Evolutionary conservation across 306 rosid genomes (phyloP).

Genomic region (Dryas alaskensis): DNA sequence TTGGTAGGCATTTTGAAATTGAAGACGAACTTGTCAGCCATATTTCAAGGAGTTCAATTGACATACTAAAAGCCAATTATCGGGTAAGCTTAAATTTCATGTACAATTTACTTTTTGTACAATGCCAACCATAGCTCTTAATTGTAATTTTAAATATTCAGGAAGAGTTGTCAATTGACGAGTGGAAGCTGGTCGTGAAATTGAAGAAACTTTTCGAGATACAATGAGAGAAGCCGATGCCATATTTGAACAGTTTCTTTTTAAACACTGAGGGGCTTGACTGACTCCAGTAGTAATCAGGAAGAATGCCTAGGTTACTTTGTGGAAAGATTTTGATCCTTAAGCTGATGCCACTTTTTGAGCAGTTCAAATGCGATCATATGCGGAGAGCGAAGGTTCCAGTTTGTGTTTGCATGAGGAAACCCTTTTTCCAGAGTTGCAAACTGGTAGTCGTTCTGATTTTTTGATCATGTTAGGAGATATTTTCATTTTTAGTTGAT

Average conservation of each 20-base stretch:
- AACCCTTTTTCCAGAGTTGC: not conserved
- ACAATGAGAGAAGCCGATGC: conserved; percentile 39
- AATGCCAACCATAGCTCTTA: not conserved
- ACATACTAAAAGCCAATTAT: conserved; percentile 71
- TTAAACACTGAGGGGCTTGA: not conserved
- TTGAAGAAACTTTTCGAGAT: conserved; percentile 80
- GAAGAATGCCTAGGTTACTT: not conserved
- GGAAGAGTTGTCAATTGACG: conserved; percentile 72
- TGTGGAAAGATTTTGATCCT: not conserved
- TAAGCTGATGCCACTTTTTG: not conserved
- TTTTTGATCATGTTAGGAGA: not conserved
- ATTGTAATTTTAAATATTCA: conserved; percentile 26
- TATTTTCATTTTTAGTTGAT: not conserved
- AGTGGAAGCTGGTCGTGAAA: conserved; percentile 81
- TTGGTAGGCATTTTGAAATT: conserved; percentile 88
- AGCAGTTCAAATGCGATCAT: not conserved
- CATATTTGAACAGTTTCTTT: not conserved
- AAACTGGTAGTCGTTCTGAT: not conserved
- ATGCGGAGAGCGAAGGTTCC: not conserved
- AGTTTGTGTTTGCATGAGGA: not conserved
- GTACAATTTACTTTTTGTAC: not conserved
- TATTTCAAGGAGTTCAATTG: conserved; percentile 83
- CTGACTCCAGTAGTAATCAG: not conserved
- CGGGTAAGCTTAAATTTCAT: conserved; percentile 53
- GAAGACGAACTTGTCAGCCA: conserved; percentile 95